Base-by-base conservation (phyloP, 768 basidiomycete species). In the Serendipita sp. region DNA sequence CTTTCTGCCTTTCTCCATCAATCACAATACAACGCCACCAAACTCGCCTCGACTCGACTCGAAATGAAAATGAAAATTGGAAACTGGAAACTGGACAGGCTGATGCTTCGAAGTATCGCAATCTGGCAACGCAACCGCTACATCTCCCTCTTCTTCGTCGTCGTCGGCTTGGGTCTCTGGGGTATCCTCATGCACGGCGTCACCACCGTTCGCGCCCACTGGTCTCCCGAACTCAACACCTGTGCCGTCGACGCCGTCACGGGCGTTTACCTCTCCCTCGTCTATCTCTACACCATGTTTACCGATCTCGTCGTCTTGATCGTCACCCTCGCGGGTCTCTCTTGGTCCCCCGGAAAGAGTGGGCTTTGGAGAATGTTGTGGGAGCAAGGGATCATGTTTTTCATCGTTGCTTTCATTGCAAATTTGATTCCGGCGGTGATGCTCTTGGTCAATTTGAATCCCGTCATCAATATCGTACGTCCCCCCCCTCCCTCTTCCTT, bases 271-370 rank as follows among this genome's bases (percentile, higher is more conserved):
- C 77, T 88, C 63, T 85, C 83, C 65, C 73, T 80, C 60, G 83
- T 81, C 15, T 88, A 86, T 73, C 85, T 87, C 72, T 85, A 80
- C 71, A 89, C 86, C 2, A 86, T 87, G 84, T 80, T 73, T 34
- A 87, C 86, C 68, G 85, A 87, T 69, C 77, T 85, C 35, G 72
- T 80, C 45, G 83, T 87, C 66, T 74, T 86, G 28, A 68, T 78
- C 11, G 79, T 83, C 67, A 85, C 83, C 0, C 76, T 80, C 10
- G 67, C 81, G 30, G 80, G 82, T 1, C 76, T 87, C 34, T 75
- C 79, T 51, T 76, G 75, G 66, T 81, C 80, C 68, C 79, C 81
- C 18, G 75, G 78, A 3, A 76, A 80, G 53, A 84, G 81, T 3
- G 81, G 78, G 66, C 76, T 88, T n/a, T 86, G 85, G 79, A 78